Base-by-base conservation (phyloP, 345 rosid genomes). In the Aquilaria malaccensis region DNA sequence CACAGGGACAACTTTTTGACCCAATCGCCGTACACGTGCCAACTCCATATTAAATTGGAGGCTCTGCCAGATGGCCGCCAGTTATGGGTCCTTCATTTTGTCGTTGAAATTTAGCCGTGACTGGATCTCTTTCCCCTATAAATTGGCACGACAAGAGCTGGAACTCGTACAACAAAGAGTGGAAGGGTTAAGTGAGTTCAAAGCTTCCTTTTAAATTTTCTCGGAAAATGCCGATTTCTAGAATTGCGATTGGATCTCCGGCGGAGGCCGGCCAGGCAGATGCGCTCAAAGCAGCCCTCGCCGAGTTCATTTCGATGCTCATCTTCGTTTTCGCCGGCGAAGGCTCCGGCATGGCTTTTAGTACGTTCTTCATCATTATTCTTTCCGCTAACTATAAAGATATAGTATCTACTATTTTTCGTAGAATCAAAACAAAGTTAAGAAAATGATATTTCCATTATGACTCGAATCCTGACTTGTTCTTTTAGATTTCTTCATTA, bases 261-360 rank as follows among this genome's bases (percentile, higher is more conserved):
- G 71, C 79, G 0, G 87, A 83, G 68, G 45, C 76, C 12, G 66
- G 80, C 61, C 81, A 69, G 10, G 65, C 80, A 13, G 85, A 79
- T 37, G 75, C 85, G 45, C 76, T 76, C 65, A 79, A 52, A 67
- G 88, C 88, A 13, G 92, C 71, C 29, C 76, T 83, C 11, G 88
- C 92, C 0, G 86, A 86, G 78, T 86, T 86, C 62, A 79, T 86
- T 58, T 83, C 85, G 7, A 69, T 83, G 79, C 82, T 86, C 54
- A 85, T 85, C 48, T 83, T 85, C n/a, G 86, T 85, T 47, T 85
- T 85, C 11, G 92, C 92, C 50, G 92, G 92, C 9, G 81, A 79
- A 76, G 88, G 92, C 32, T 81, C 92, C n/a, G 91, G 88, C 72
- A 83, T 86, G 85, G 92, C 92, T 29, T 83, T 76, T 62, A 79